Evolutionary conservation across 2,329 filamentous ascomycete genomes (phyloP).

Genomic region (Diplodia seriata): DNA sequence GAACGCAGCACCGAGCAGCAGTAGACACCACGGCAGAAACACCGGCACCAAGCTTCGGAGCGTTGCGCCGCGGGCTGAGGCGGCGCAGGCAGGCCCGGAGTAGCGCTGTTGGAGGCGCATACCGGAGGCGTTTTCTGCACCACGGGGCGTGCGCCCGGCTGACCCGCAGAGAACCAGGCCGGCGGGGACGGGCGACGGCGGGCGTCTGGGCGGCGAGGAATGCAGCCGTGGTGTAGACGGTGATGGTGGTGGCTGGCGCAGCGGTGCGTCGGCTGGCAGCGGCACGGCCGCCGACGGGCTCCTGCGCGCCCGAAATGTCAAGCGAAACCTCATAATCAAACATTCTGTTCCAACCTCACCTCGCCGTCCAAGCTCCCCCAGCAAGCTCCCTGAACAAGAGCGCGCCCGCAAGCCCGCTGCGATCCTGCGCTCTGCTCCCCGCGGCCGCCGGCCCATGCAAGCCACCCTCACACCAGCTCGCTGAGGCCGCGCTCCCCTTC

Average conservation of each 20-base stretch:
- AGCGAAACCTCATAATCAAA: constrained; percentile 33
- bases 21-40: background rate
- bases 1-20: background rate
- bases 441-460: constrained; percentile 19
- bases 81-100: background rate
- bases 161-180: constrained; percentile 20
- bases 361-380: background rate
- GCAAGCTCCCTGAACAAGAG: constrained; percentile 23
- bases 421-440: constrained; percentile 12
- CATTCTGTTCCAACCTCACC: constrained; percentile 33
- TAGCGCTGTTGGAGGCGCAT: constrained; percentile 12
- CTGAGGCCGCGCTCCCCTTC: constrained; percentile 17
- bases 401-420: constrained; percentile 19
- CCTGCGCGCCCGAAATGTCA: constrained; percentile 18
- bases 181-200: constrained; percentile 8
- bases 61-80: background rate
- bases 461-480: constrained; percentile 31
- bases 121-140: constrained; percentile 29
- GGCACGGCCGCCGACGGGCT: constrained; percentile 19
- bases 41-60: constrained; percentile 3
- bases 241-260: constrained; percentile 12
- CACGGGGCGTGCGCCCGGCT: constrained; percentile 15
- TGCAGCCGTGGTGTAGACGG: constrained; percentile 10
- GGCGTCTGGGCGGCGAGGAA: constrained; percentile 19
- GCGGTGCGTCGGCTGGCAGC: background rate